Evolutionary conservation across 108 stramenopile genomes (phyloP), one percentile per base, ranked within the genome.

Genomic region (Nitzschia inconspicua): DNA sequence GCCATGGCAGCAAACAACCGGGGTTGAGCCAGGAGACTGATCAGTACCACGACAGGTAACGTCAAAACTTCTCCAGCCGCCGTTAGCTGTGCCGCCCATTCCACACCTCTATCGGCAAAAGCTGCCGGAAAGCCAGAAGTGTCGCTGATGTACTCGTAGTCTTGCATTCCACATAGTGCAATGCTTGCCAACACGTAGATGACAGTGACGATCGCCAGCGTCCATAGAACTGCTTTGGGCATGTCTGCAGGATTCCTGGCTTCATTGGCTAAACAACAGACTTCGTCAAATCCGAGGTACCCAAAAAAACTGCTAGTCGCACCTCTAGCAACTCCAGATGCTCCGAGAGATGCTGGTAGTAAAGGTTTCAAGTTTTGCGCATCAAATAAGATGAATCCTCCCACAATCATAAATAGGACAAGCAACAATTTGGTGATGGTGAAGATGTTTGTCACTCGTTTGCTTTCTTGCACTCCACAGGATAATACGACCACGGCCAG

Each of bases 261-360:
- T 68, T 97, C 96, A 8, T 73, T 73, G 0, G 90, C 88, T 40
- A 97, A 61, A 36, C 89, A 91, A 51, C 82, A 83, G 26, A 95
- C 78, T 54, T 92, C 94, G 69, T 97, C 96, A 61, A 89, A 97
- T 3, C 96, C 96, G 19, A 97, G 59, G 52, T 86, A 97, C 3
- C 93, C 96, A 76, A 97, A 97, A 66, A 97, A 95, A 20, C 85
- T 82, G 27, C 60, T 55, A 2, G 77, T 78, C 0, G 77, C 77
- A n/a, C 95, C 95, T 29, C 83, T 73, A 39, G 92, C 41, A 46
- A 86, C 60, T 13, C 88, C 90, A 0, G 70, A 25, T 27, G 68
- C 68, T 22, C 84, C 86, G 35, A 77, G 78, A 29, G 83, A 75
- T 31, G 76, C 78, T 7, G 86, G 58, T 34, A 84, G 73, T 20